A percentile compares a stretch with the other conserved stretches of the same genome.
phyloP scores from a whole-genome alignment of 1,284 basidiomycete genomes.

The Melampsora larici-populina region DNA sequence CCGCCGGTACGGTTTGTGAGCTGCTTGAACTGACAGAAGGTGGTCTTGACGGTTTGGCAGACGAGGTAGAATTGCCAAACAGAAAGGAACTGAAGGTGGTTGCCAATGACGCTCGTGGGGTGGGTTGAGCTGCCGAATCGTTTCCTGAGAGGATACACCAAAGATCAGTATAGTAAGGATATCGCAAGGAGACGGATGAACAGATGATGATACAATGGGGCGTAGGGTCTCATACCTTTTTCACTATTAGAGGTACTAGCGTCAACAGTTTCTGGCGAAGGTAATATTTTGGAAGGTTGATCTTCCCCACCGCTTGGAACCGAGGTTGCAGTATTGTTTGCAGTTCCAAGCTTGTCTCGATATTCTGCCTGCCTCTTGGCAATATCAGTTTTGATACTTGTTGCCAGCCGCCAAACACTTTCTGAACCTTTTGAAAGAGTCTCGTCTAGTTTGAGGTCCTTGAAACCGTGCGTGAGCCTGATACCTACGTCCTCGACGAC shows the following conservation, averaged over 20 bases:
- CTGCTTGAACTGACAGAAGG: background rate
- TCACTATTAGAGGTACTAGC: too few relatives aligned
- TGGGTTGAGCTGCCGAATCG: background rate
- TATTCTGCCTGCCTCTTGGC: constrained; percentile 39
- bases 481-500: constrained; percentile 43
- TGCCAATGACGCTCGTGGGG: constrained; percentile 16
- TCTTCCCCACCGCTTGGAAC: background rate
- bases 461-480: constrained; percentile 37
- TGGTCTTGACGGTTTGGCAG: background rate
- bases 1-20: background rate
- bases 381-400: constrained; percentile 33
- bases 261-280: background rate
- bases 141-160: background rate
- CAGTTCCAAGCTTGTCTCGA: background rate
- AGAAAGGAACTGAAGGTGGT: constrained; percentile 36
- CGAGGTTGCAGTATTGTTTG: background rate
- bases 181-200: too few relatives aligned
- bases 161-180: background rate
- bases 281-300: background rate
- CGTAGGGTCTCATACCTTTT: too few relatives aligned
- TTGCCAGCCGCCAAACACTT: constrained; percentile 36
- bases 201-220: too few relatives aligned
- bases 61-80: constrained; percentile 11
- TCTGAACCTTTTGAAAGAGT: constrained; percentile 40
- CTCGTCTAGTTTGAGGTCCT: constrained; percentile 41